Evolutionary conservation across 495 filamentous ascomycete species (phyloP), one percentile per base, ranked within the genome.

Genomic region (Penicillium tannophilum): DNA sequence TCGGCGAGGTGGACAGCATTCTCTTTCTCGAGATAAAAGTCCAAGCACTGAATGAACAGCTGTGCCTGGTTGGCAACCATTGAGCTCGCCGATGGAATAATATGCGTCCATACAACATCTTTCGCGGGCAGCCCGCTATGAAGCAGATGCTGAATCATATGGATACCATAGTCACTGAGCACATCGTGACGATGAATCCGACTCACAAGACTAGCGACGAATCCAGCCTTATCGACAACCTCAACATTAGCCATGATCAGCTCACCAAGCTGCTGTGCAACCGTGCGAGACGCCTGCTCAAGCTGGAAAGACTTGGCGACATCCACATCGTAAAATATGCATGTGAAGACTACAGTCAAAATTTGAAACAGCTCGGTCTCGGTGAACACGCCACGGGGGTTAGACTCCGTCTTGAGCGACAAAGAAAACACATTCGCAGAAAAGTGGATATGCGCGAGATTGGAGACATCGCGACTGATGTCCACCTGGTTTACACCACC

Each of bases 41-140:
- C 90, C 8, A 92, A 76, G 5, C 85, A 83, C 67, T 90, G 87
- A 5, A 86, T 82, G 54, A 93, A 86, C n/a, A 88, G 72, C 64
- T 90, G 87, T 0, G 79, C 84, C 59, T 92, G 88, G 58, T 86
- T 91, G 1, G 89, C 83, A 10, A 89, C 82, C 66, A 84, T 83
- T 19, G 81, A 82, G 43, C 76, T 77, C 16, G 82, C 80, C n/a
- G 80, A 81, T 19, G 85, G 84, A 23, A 88, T 69, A 45, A 92
- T 80, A 49, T 90, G 87, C 14, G 78, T 80, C 86, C 87, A 92
- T 3, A 88, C 86, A 55, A 92, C 81, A 28, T 93, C 88, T 46
- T 85, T 78, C 17, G 77, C 72, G 33, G 77, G 79, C 46, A 87
- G 56, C 1, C 86, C 84, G 43, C 75, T 79, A 47, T 87, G 83